phyloP scores from a whole-genome alignment of 306 rosid genomes.

The Sechiopsis laciniata region DNA sequence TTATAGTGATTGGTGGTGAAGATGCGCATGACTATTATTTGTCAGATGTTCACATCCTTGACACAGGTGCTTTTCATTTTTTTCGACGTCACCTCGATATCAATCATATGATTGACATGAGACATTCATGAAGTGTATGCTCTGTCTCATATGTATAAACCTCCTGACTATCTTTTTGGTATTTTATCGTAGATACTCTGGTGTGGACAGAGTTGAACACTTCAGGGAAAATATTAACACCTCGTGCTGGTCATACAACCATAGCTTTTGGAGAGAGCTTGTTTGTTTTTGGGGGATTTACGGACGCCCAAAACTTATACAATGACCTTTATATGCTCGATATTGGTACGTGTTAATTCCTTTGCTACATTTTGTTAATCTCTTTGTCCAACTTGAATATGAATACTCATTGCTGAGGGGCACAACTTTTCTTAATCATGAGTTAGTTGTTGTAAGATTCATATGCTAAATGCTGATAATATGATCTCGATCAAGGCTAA shows the following conservation, averaged over 20 bases:
- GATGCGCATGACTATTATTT: conserved; percentile 78
- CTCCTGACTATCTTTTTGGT: conserved; percentile 29
- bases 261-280: conserved; percentile 77
- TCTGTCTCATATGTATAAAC: background rate
- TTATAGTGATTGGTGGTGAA: conserved; percentile 89
- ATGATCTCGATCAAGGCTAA: conserved; percentile 11
- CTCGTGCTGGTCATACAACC: conserved; percentile 97
- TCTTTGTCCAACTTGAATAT: too few relatives aligned
- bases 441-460: too few relatives aligned
- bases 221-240: conserved; percentile 68
- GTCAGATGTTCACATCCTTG: conserved; percentile 96
- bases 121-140: background rate
- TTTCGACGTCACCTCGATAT: too few relatives aligned
- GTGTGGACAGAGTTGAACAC: conserved; percentile 84
- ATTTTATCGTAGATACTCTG: conserved; percentile 59
- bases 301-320: conserved; percentile 87
- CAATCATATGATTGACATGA: background rate
- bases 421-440: too few relatives aligned
- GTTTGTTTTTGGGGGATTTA: conserved; percentile 95
- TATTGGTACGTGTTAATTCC: conserved; percentile 57
- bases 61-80: conserved; percentile 50
- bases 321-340: conserved; percentile 79
- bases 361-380: background rate
- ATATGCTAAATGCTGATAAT: background rate
- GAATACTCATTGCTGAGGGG: too few relatives aligned